Percentiles rank a stretch among this genome's conserved stretches.
Evolutionary conservation across 208 protist species (phyloP).

Genomic region (Trypanosoma mega): DNA sequence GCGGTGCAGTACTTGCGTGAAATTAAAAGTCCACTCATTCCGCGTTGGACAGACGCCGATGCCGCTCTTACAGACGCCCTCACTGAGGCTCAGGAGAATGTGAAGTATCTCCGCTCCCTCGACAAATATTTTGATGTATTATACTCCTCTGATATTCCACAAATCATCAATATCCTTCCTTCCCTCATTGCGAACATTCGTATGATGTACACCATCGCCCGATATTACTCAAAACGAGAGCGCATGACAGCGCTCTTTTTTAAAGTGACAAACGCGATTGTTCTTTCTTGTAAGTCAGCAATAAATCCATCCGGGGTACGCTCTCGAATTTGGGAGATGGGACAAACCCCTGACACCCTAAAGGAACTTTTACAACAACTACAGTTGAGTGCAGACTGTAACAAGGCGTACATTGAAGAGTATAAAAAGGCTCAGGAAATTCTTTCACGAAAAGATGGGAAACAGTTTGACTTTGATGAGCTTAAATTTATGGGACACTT

Average conservation of each 20-base stretch:
- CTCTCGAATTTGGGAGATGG: constrained; percentile 92
- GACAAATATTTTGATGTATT: constrained; percentile 97
- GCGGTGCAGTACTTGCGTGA: constrained; percentile 91
- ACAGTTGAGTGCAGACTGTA: constrained; percentile 88
- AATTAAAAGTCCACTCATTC: constrained; percentile 72
- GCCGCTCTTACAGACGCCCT: constrained; percentile 90
- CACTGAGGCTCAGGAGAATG: constrained; percentile 98
- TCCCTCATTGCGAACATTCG: constrained; percentile 95
- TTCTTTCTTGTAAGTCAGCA: constrained; percentile 91
- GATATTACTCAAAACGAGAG: constrained; percentile 94
- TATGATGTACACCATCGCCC: constrained; percentile 97
- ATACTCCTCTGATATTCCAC: constrained; percentile 87
- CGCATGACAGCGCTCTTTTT: constrained; percentile 97
- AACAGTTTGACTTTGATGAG: constrained; percentile 94
- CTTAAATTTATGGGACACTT: constrained; percentile 97
- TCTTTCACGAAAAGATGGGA: constrained; percentile 70
- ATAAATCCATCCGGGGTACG: constrained; percentile 89
- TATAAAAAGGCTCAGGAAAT: constrained; percentile 91
- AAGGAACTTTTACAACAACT: constrained; percentile 82
- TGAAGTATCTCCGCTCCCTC: constrained; percentile 96
- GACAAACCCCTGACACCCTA: constrained; percentile 65
- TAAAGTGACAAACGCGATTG: constrained; percentile 97
- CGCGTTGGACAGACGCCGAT: constrained; percentile 91
- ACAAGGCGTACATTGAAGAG: constrained; percentile 93
- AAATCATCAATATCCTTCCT: constrained; percentile 94